These are phyloP conservation scores for Aspergillus flavus DNA, from an alignment of 2,329 filamentous ascomycete genomes.

Conservation along the genomic window DNA sequence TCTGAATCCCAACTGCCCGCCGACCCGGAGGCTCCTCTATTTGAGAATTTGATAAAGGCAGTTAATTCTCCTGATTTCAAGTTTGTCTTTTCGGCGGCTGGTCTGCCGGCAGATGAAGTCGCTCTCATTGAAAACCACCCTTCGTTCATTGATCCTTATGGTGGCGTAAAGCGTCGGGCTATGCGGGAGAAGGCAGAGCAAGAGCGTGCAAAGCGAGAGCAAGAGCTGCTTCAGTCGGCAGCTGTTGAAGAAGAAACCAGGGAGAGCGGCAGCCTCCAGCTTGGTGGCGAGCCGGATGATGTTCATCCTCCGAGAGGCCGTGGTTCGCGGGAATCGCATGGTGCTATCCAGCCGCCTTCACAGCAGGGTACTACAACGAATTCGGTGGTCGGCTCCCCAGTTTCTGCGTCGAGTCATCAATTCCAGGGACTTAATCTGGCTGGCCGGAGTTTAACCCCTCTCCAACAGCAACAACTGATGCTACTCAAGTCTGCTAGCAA, in stretches of 20 bases:
- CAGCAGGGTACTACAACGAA: conserved; percentile 60
- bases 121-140: conserved; percentile 63
- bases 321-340: conserved; percentile 61
- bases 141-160: conserved; percentile 78
- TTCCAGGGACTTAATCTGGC: conserved; percentile 63
- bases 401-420: conserved; percentile 44
- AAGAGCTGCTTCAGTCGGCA: conserved; percentile 54
- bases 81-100: conserved; percentile 56
- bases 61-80: conserved; percentile 54
- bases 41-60: conserved; percentile 49
- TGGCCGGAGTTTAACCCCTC: conserved; percentile 74
- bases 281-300: conserved; percentile 92
- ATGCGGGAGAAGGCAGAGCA: conserved; percentile 74
- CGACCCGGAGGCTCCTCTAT: conserved; percentile 31
- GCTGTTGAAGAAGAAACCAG: conserved; percentile 70
- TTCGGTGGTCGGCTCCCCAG: conserved; percentile 45
- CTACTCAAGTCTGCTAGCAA: conserved; percentile 62
- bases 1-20: conserved; percentile 21
- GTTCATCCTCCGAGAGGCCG: conserved; percentile 54
- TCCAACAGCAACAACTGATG: conserved; percentile 74
- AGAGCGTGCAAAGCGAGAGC: conserved; percentile 57
- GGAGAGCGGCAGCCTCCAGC: conserved; percentile 82
- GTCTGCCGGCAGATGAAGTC: conserved; percentile 51
- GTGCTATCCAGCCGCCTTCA: conserved; percentile 74
- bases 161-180: conserved; percentile 77